Percentiles rank a stretch among this genome's conserved stretches.
Conservation (phyloP, 2,329 filamentous ascomycete species). For the Piedraia hortae region DNA sequence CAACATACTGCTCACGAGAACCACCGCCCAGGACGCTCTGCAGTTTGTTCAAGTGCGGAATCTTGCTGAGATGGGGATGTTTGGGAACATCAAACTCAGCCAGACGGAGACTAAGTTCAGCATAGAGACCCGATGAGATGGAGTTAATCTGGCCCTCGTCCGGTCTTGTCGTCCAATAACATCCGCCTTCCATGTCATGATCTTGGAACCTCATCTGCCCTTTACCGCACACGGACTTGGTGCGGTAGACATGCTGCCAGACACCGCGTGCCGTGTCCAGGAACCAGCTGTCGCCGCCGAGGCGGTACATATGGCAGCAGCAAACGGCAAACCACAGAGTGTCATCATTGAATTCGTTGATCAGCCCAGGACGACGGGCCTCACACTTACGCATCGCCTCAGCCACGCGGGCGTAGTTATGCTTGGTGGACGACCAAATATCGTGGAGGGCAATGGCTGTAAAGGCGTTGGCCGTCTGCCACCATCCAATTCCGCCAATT, state of each 20-base stretch:
- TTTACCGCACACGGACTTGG: constrained; percentile 3
- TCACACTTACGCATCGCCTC: constrained; percentile 5
- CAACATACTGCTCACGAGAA: constrained; percentile 3
- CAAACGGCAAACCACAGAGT: constrained; percentile 7
- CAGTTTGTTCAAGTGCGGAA: constrained; percentile 3
- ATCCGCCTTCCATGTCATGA: constrained; percentile 7
- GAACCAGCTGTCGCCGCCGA: constrained; percentile 6
- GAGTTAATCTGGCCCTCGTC: constrained; percentile 5
- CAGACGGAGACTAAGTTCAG: constrained; percentile 7
- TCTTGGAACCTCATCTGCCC: constrained; percentile 5
- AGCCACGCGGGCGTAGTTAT: constrained; percentile 5
- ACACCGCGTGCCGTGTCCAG: constrained; percentile 5
- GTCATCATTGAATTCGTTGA: constrained; percentile 6
- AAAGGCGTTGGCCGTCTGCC: constrained; percentile 10
- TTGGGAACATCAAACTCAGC: constrained; percentile 3
- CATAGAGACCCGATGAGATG: constrained; percentile 6
- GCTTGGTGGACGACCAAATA: constrained; percentile 4
- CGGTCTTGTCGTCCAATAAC: constrained; percentile 6
- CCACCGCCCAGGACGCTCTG: constrained; percentile 1
- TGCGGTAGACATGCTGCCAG: constrained; percentile 5
- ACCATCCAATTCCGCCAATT: constrained; percentile 9
- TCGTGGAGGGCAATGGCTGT: constrained; percentile 9
- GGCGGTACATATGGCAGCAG: constrained; percentile 6
- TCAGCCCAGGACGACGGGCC: constrained; percentile 4
- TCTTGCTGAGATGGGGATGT: constrained; percentile 1